Conservation (phyloP, 331 rosid species). For the Spiraea crenata region DNA sequence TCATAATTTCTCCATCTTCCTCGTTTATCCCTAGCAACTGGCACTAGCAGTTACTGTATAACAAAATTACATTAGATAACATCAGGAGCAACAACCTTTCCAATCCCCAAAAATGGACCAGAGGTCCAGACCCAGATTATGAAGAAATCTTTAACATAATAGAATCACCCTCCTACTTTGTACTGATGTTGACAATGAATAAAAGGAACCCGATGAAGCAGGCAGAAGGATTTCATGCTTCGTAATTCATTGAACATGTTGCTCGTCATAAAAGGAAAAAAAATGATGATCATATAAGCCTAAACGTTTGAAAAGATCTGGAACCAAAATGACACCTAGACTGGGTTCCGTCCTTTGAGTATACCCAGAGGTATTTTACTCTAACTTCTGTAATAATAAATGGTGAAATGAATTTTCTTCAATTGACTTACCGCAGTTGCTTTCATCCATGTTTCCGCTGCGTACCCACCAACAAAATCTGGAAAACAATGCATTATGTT, state of each 20-base stretch:
- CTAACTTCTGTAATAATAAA: slow-evolving; percentile 50
- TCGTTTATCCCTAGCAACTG: slow-evolving; percentile 29
- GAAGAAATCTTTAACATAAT: slow-evolving; percentile 3
- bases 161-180: slow-evolving; percentile 38
- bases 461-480: slow-evolving; percentile 57
- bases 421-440: slow-evolving; percentile 28
- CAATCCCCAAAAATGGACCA: slow-evolving; percentile 61
- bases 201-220: slow-evolving; percentile 27
- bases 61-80: slow-evolving; percentile 43
- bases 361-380: slow-evolving; percentile 47
- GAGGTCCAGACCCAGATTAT: slow-evolving; percentile 10
- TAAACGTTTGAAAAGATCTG: slow-evolving; percentile 45
- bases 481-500: slow-evolving; percentile 44
- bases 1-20: slow-evolving; percentile 37
- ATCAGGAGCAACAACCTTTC: slow-evolving; percentile 35
- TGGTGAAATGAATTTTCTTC: slow-evolving; percentile 53
- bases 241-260: slow-evolving; percentile 36
- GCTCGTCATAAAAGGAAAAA: slow-evolving; percentile 36
- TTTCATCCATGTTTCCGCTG: slow-evolving; percentile 45
- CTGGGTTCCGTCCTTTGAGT: slow-evolving; percentile 32
- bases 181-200: slow-evolving; percentile 26
- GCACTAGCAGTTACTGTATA: slow-evolving; percentile 32
- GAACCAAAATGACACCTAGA: slow-evolving; percentile 41
- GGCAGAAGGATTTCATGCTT: slow-evolving; percentile 32
- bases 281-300: slow-evolving; percentile 47